phyloP scores from a whole-genome alignment of 2,329 filamentous ascomycete genomes.

The Hypoxylon sp. region DNA sequence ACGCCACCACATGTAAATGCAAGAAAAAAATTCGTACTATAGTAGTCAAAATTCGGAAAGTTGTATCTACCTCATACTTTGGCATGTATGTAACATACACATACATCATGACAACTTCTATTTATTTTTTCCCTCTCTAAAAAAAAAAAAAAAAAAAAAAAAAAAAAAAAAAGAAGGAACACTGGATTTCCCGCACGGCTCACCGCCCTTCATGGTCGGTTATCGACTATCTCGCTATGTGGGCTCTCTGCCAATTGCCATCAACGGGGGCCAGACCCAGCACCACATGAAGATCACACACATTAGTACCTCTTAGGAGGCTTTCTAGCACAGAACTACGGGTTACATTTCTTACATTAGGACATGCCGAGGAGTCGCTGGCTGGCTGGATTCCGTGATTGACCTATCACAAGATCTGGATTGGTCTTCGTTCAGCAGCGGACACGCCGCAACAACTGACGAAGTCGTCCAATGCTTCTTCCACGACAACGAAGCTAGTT shows the following conservation, averaged over 20 bases:
- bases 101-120: neutral
- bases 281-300: constrained; percentile 31
- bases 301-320: constrained; percentile 2
- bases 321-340: neutral
- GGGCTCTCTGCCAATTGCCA: constrained; percentile 14
- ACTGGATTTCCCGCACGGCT: constrained; percentile 16
- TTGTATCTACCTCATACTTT: too few relatives aligned
- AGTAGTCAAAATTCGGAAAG: too few relatives aligned
- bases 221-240: constrained; percentile 15
- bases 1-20: constrained; percentile 6
- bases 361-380: constrained; percentile 6
- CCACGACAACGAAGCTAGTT: constrained; percentile 10
- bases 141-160: neutral
- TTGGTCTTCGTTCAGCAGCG: constrained; percentile 15
- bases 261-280: constrained; percentile 19
- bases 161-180: neutral
- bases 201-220: constrained; percentile 35
- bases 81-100: neutral
- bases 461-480: neutral
- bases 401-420: constrained; percentile 9
- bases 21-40: neutral
- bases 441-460: constrained; percentile 14
- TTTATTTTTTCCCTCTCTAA: too few relatives aligned
- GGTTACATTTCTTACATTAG: constrained; percentile 9
- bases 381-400: constrained; percentile 21